Conservation (phyloP, 2,329 filamentous ascomycete genomes). For the Aureobasidium mangrovei region DNA sequence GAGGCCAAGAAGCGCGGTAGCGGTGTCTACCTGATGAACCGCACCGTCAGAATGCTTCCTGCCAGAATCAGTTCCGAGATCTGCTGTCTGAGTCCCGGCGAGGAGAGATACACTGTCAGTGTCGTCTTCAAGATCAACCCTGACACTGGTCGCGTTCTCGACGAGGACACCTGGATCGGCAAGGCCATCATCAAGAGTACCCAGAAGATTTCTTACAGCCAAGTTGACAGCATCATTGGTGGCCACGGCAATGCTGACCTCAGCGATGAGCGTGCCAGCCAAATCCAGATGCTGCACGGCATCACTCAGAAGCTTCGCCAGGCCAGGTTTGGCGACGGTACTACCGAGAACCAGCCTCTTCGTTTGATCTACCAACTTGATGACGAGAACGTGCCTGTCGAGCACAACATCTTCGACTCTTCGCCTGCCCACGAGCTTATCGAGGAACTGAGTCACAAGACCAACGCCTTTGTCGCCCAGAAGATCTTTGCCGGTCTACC, state of each 20-base stretch:
- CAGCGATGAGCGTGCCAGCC: constrained; percentile 58
- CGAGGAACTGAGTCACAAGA: constrained; percentile 90
- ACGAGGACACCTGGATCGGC: constrained; percentile 88
- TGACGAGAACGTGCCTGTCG: constrained; percentile 94
- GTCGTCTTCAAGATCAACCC: constrained; percentile 88
- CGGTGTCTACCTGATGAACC: constrained; percentile 88
- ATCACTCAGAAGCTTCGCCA: constrained; percentile 88
- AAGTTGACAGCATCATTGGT: constrained; percentile 74
- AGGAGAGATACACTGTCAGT: constrained; percentile 85
- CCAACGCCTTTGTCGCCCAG: constrained; percentile 81
- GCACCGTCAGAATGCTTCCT: constrained; percentile 79
- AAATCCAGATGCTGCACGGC: constrained; percentile 69
- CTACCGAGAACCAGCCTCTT: constrained; percentile 71
- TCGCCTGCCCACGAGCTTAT: constrained; percentile 84
- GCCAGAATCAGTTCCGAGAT: constrained; percentile 76
- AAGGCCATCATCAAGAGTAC: constrained; percentile 88
- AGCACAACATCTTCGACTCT: constrained; percentile 92
- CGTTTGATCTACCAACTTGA: constrained; percentile 89
- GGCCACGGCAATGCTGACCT: constrained; percentile 52
- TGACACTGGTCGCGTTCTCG: constrained; percentile 65
- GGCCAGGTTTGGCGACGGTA: constrained; percentile 64
- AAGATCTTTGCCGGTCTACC: constrained; percentile 70
- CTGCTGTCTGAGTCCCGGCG: constrained; percentile 75
- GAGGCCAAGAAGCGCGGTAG: constrained; percentile 98
- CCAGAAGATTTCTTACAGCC: constrained; percentile 73